Base-by-base conservation (phyloP, 768 basidiomycete species). In the Mycena capillaripes region DNA sequence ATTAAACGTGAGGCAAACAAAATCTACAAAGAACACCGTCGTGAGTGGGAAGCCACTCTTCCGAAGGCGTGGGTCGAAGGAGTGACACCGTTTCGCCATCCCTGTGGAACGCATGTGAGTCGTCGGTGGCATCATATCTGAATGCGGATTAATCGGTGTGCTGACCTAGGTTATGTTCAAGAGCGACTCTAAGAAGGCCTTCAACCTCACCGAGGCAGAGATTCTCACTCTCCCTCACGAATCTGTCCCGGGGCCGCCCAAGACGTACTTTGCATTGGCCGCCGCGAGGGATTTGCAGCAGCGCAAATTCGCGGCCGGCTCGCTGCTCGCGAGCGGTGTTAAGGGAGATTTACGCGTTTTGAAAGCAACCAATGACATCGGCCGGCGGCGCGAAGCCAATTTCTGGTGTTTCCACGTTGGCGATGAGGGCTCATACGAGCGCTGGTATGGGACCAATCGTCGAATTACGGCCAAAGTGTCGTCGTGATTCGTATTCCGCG, bases 121-220 rank as follows among this genome's bases (percentile, higher is more conserved):
- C 38, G 38, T 11, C 38, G 7, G 11, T 11, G 16, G 11, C 11
- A 38, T 38, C 38, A 11, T 23, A 16, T 23, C 25, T 70, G 8
- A 62, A 2, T 32, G 9, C 10, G 3, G 3, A 38, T 16, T 38
- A 16, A 38, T 16, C 38, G 11, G 38, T 8, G 10, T 16, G n/a
- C 38, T 21, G 0, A 9, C 27, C 11, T n/a, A 71, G 64, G 27
- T 66, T 10, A 71, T 61, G 64, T 71, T 66, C 50, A 66, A 71
- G 58, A 71, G 48, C 56, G 70, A 71, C 46, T 64, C 70, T 36
- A 58, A 60, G 58, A 66, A 66, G 23, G 19, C 36, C 32, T 71
- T 71, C 32, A 12, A 57, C 2, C 70, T 71, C 46, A 71, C 70
- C 4, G 70, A 71, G 55, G 3, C 8, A 3, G 63, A 71, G 25